These are phyloP conservation scores for Neofusicoccum cordaticola DNA, from an alignment of 2,329 filamentous ascomycete species.

Conservation along the genomic window DNA sequence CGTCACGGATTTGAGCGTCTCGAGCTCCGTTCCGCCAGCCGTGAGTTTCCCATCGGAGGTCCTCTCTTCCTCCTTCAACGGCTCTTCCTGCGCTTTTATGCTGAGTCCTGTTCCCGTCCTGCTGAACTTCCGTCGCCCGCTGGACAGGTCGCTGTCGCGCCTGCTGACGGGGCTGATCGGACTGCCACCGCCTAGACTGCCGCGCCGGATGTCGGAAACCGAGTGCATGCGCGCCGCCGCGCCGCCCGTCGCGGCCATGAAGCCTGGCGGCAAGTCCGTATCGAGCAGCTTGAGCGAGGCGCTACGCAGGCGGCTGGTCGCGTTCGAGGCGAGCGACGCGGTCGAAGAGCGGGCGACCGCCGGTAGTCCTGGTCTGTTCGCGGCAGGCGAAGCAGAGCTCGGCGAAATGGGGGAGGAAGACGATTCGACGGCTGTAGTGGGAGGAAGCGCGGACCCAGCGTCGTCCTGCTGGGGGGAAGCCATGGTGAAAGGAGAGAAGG, in stretches of 20 bases:
- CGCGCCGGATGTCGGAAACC: slow-evolving; percentile 41
- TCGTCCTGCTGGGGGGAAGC: neutral
- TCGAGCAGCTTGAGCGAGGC: slow-evolving; percentile 39
- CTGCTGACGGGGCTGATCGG: slow-evolving; percentile 20
- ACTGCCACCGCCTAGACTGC: slow-evolving; percentile 32
- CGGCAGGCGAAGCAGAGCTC: neutral
- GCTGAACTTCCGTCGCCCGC: slow-evolving; percentile 19
- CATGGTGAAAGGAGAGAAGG: neutral
- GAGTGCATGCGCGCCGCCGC: slow-evolving; percentile 42
- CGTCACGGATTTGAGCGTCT: slow-evolving; percentile 31
- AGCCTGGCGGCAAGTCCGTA: slow-evolving; percentile 38
- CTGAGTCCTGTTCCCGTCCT: slow-evolving; percentile 8
- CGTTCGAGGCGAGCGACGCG: slow-evolving; percentile 29
- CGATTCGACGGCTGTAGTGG: neutral
- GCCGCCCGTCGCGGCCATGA: slow-evolving; percentile 46
- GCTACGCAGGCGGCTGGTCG: slow-evolving; percentile 29
- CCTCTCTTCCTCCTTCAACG: slow-evolving; percentile 15
- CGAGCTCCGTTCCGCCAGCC: slow-evolving; percentile 20
- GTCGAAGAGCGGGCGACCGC: slow-evolving; percentile 19
- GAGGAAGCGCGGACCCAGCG: neutral
- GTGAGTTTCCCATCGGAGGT: neutral
- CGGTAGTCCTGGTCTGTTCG: neutral
- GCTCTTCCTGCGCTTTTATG: neutral
- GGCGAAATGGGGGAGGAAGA: neutral
- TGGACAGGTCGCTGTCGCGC: slow-evolving; percentile 24